These are phyloP conservation scores for Sordariomycetes sp. DNA, from an alignment of 2,329 filamentous ascomycete species.

Conservation along the genomic window DNA sequence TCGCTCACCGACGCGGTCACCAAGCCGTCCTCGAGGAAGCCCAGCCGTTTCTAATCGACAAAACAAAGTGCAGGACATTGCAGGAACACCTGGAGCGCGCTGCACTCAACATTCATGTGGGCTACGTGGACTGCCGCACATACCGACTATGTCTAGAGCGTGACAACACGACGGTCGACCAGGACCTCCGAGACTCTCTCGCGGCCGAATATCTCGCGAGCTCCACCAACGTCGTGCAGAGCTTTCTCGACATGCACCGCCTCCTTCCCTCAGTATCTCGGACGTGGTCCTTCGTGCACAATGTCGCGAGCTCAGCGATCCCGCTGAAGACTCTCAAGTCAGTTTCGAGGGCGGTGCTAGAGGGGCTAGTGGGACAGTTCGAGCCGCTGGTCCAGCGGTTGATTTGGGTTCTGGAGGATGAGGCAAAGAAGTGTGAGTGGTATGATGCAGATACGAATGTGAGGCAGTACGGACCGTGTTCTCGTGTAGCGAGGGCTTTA, in stretches of 20 bases:
- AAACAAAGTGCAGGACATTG: neutral
- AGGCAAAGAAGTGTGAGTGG: conserved; percentile 2
- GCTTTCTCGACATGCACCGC: conserved; percentile 1
- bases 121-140: neutral
- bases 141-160: neutral
- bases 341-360: neutral
- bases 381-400: neutral
- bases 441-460: conserved; percentile 4
- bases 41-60: neutral
- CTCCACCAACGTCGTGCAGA: neutral
- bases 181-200: neutral
- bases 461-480: conserved; percentile 2
- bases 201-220: neutral
- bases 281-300: conserved; percentile 1
- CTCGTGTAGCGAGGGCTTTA: neutral
- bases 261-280: neutral
- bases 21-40: neutral
- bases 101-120: neutral
- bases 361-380: neutral
- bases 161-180: neutral
- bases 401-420: neutral
- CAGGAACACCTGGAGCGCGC: conserved; percentile 1
- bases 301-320: conserved; percentile 1
- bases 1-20: neutral
- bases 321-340: neutral